Percentiles rank a stretch among this genome's conserved stretches.
phyloP scores from a whole-genome alignment of 306 rosid species.

The Malus sylvestris region DNA sequence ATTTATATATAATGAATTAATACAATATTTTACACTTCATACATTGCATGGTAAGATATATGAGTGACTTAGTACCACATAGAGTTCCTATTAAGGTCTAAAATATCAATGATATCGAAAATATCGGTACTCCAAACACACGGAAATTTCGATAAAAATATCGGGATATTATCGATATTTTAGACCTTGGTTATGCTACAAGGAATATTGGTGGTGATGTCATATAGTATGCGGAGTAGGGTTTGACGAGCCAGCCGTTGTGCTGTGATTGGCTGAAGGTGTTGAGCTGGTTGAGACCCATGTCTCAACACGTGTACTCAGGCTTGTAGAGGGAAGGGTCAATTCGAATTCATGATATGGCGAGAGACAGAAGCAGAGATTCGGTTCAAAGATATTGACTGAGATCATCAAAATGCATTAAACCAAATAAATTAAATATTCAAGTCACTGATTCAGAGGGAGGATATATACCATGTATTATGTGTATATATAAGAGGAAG shows the following conservation, averaged over 20 bases:
- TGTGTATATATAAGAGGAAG: not conserved
- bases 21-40: no score
- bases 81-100: no score
- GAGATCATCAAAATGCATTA: not conserved
- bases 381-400: slow-evolving; percentile 21
- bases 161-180: no score
- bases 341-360: slow-evolving; percentile 11
- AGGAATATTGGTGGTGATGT: slow-evolving; percentile 15
- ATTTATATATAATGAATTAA: no score
- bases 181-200: not conserved
- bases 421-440: not conserved
- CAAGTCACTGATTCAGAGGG: not conserved
- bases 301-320: slow-evolving; percentile 7
- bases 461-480: not conserved
- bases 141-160: no score
- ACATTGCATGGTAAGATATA: no score
- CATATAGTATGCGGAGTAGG: slow-evolving; percentile 13
- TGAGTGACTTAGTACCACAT: no score
- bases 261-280: slow-evolving; percentile 16
- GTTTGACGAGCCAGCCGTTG: slow-evolving; percentile 21
- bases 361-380: slow-evolving; percentile 10
- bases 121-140: no score
- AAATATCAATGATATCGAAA: no score
- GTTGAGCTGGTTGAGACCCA: slow-evolving; percentile 23
- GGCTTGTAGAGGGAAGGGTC: not conserved